Evolutionary conservation across 2,329 filamentous ascomycete genomes (phyloP).

Genomic region (Fusarium sp.): DNA sequence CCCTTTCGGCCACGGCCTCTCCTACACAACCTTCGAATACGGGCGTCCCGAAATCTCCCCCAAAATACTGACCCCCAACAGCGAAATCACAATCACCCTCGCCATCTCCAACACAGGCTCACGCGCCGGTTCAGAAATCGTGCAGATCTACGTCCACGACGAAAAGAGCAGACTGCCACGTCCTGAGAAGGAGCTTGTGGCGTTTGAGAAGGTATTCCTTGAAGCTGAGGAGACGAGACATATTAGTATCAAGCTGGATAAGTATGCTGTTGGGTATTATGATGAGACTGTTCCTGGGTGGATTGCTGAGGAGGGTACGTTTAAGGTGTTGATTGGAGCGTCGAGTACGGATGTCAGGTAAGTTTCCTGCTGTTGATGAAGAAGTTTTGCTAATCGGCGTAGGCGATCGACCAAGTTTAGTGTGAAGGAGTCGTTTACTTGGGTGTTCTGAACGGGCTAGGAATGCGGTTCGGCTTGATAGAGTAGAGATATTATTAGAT

Average conservation of each 20-base stretch:
- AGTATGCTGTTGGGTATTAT: slow-evolving; percentile 69
- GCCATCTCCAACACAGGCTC: slow-evolving; percentile 66
- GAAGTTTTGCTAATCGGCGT: slow-evolving; percentile 15
- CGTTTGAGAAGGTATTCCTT: slow-evolving; percentile 73
- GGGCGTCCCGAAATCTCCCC: slow-evolving; percentile 64
- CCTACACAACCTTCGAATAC: slow-evolving; percentile 77
- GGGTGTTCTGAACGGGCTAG: slow-evolving; percentile 63
- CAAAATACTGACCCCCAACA: slow-evolving; percentile 53
- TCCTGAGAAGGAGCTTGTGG: slow-evolving; percentile 76
- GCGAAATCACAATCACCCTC: slow-evolving; percentile 58
- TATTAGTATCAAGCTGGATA: slow-evolving; percentile 58
- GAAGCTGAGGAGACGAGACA: slow-evolving; percentile 66
- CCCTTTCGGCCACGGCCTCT: slow-evolving; percentile 78
- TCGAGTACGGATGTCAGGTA: slow-evolving; percentile 73
- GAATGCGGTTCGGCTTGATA: not conserved
- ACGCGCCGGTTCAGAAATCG: slow-evolving; percentile 68
- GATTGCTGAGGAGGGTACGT: slow-evolving; percentile 73
- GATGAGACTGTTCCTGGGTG: slow-evolving; percentile 68
- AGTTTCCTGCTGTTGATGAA: slow-evolving; percentile 29
- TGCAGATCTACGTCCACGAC: slow-evolving; percentile 76
- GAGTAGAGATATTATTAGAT: not conserved
- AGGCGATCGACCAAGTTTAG: slow-evolving; percentile 65
- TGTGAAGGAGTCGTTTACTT: slow-evolving; percentile 72
- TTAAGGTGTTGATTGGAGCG: slow-evolving; percentile 70
- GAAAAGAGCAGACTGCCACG: slow-evolving; percentile 70